These are phyloP conservation scores for Dittrichia graveolens DNA, from an alignment of 129 eudicot genomes.

Conservation along the genomic window DNA sequence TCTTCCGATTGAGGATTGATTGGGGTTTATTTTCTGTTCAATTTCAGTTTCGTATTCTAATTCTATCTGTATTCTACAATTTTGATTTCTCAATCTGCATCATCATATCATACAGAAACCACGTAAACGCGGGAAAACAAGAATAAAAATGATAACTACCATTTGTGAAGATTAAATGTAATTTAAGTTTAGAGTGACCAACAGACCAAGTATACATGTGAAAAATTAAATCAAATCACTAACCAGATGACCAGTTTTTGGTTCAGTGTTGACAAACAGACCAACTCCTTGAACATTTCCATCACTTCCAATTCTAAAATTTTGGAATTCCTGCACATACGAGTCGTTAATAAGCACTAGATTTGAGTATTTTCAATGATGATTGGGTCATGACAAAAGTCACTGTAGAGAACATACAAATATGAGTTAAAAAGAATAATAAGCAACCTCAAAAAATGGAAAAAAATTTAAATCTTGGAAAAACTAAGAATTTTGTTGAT, in stretches of 20 bases:
- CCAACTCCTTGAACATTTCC: conserved; percentile 99
- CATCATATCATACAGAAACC: background rate
- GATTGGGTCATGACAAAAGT: background rate
- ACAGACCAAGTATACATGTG: conserved; percentile 4
- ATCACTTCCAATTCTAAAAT: conserved; percentile 91
- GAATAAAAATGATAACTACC: background rate
- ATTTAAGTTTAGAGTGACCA: background rate
- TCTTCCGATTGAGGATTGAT: too few relatives aligned
- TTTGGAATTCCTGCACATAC: conserved; percentile 80
- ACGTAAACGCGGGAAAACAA: background rate
- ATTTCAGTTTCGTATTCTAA: too few relatives aligned
- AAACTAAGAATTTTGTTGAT: background rate
- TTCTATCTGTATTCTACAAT: too few relatives aligned
- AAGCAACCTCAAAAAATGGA: background rate
- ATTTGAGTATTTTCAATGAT: background rate
- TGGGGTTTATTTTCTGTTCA: too few relatives aligned
- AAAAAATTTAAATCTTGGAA: background rate
- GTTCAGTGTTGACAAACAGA: conserved; percentile 72
- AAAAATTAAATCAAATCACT: conserved; percentile 23
- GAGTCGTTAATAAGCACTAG: conserved; percentile 10
- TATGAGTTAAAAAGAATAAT: background rate
- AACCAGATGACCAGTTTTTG: conserved; percentile 88
- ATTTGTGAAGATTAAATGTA: background rate
- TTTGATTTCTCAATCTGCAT: too few relatives aligned
- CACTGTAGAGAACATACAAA: background rate